Evolutionary conservation across 1,284 basidiomycete genomes (phyloP), one percentile per base, ranked within the genome.

Genomic region (Exobasidium cylindrosporum): DNA sequence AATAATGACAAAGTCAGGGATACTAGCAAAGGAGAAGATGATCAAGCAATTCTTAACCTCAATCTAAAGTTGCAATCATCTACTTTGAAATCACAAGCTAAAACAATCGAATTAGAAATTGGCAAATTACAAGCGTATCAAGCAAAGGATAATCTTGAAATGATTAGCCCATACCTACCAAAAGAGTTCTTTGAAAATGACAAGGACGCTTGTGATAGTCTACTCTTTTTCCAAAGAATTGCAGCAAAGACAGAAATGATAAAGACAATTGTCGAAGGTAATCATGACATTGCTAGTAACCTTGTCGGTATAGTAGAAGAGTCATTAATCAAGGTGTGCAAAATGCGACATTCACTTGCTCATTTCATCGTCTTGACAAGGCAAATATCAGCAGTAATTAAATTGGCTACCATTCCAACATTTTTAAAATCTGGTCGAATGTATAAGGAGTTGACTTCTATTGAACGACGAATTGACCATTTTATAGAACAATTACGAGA

Each of bases 381-480:
- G 17, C 76, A 76, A 56, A 74, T 77, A 26, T 67, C 67, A 3
- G 77, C 76, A 4, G 70, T 77, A 44, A 57, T 79, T n/a, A 58
- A 63, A 10, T 64, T 70, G 0, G 74, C 73, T 14, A 64, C 74
- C 1, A 64, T 66, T 13, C 69, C 69, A 43, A 64, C 72, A 13
- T 79, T 78, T 61, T 49, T 78, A 4, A 64, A 66, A 1, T 69
- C 90, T 57, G 95, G 93, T 1, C 86, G 89, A 30, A 84, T 96
- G 29, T 91, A 87, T 69, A 85, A 86, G 6, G 95, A 98, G 66
- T 65, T 70, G 30, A 85, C 86, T 0, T 89, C 89, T 0, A 87
- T 97, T 78, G 95, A 98, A 83, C 90, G 89, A 78, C 86, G 90
- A 45, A 86, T 98, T 58, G 93, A 98, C 74, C 87, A 89, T 81